Conservation (phyloP, 2,329 filamentous ascomycete genomes). For the Alternaria dauci region DNA sequence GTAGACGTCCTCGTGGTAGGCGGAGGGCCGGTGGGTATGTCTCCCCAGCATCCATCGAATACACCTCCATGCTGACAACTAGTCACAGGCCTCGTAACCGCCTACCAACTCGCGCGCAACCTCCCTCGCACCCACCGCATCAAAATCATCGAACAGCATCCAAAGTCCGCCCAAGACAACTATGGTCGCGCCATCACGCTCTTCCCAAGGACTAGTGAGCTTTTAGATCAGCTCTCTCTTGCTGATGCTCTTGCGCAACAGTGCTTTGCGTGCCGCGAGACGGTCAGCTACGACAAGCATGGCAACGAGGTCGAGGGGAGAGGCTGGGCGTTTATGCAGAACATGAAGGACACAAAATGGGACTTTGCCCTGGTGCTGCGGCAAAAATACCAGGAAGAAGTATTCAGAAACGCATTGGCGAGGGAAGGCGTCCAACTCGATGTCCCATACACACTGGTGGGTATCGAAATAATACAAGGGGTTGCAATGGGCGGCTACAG, state of each 20-base stretch:
- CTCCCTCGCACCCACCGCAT: conserved; percentile 50
- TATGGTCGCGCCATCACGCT: conserved; percentile 65
- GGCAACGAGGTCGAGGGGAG: conserved; percentile 58
- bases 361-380: conserved; percentile 63
- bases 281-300: conserved; percentile 57
- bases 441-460: conserved; percentile 49
- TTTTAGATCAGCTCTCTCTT: conserved; percentile 62
- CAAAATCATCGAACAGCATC: conserved; percentile 60
- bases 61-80: background rate
- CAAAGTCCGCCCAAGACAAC: conserved; percentile 60
- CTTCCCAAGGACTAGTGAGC: conserved; percentile 48
- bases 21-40: conserved; percentile 57
- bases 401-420: conserved; percentile 57
- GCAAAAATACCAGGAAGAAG: conserved; percentile 65
- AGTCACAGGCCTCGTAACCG: conserved; percentile 43
- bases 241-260: conserved; percentile 61
- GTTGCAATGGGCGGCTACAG: conserved; percentile 25
- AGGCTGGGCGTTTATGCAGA: conserved; percentile 63
- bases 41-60: background rate
- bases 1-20: conserved; percentile 39
- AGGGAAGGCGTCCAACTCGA: conserved; percentile 50
- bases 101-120: conserved; percentile 58
- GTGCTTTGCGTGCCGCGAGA: conserved; percentile 62
- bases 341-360: conserved; percentile 61
- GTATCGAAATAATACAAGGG: conserved; percentile 51